Conservation (phyloP, 768 basidiomycete species). For the Suillus clintonianus region DNA sequence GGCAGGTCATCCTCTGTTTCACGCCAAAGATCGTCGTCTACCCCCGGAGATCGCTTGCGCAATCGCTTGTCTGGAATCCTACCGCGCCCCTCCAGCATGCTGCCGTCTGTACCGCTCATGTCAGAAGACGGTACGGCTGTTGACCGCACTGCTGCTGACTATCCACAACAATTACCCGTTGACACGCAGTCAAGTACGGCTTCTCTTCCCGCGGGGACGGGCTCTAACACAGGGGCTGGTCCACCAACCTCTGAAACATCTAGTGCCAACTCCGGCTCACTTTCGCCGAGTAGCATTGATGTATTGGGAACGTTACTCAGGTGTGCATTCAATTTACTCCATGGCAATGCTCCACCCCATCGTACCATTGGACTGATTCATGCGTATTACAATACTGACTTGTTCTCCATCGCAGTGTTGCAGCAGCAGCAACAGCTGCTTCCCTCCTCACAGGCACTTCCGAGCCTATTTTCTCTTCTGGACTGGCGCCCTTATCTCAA, state of each 20-base stretch:
- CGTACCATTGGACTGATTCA: conserved; percentile 6
- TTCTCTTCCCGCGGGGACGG: background rate
- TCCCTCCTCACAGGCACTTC: conserved; percentile 77
- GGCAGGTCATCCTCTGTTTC: conserved; percentile 11
- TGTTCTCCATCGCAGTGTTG: conserved; percentile 53
- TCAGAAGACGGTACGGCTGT: background rate
- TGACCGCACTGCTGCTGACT: background rate
- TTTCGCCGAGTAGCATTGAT: conserved; percentile 78
- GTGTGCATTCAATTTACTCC: conserved; percentile 39
- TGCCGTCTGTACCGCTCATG: conserved; percentile 17
- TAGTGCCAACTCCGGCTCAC: conserved; percentile 28
- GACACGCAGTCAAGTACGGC: background rate
- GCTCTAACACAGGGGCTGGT: conserved; percentile 3
- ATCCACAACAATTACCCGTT: conserved; percentile 5
- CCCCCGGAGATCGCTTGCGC: conserved; percentile 28
- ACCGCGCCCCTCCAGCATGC: conserved; percentile 37
- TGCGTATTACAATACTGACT: background rate
- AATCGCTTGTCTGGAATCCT: conserved; percentile 41
- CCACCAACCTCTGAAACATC: conserved; percentile 11
- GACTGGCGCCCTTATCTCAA: conserved; percentile 43
- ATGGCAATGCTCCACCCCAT: background rate
- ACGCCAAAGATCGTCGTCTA: conserved; percentile 32
- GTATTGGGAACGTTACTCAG: conserved; percentile 82
- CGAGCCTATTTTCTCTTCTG: conserved; percentile 61
- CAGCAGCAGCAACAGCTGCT: conserved; percentile 89